phyloP scores from a whole-genome alignment of 2,329 filamentous ascomycete genomes.

The Penicillium sp. region DNA sequence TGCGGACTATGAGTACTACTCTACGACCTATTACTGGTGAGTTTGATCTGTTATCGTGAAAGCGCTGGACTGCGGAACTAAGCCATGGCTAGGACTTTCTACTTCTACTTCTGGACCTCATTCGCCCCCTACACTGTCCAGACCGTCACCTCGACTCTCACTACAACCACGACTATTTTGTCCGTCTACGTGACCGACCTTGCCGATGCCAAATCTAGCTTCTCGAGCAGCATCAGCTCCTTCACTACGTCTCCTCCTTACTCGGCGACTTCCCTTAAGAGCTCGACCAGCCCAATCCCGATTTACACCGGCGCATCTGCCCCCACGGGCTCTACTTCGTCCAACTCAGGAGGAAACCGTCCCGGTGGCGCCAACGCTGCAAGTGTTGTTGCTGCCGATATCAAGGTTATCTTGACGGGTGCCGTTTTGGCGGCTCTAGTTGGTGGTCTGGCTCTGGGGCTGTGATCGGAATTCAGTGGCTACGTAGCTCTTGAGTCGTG shows the following conservation, averaged over 20 bases:
- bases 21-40: conserved; percentile 30
- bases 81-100: conserved; percentile 27
- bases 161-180: conserved; percentile 24
- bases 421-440: conserved; percentile 13
- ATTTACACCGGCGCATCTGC: conserved; percentile 8
- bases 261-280: conserved; percentile 25
- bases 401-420: conserved; percentile 1
- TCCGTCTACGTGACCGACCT: conserved; percentile 24
- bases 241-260: conserved; percentile 22
- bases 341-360: background rate
- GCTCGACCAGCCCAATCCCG: conserved; percentile 20
- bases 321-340: conserved; percentile 6
- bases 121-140: conserved; percentile 23
- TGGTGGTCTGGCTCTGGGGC: conserved; percentile 27
- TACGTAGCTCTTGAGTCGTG: background rate
- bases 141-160: conserved; percentile 28
- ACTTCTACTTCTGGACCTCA: conserved; percentile 33
- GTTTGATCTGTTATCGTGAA: background rate
- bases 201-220: conserved; percentile 18
- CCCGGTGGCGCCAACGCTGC: background rate
- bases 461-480: conserved; percentile 14
- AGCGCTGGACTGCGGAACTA: background rate
- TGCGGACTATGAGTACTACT: conserved; percentile 24
- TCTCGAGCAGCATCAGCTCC: conserved; percentile 2
- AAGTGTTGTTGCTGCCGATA: background rate